phyloP scores from a whole-genome alignment of 768 basidiomycete species.

The Xerocomellus amylosporus region DNA sequence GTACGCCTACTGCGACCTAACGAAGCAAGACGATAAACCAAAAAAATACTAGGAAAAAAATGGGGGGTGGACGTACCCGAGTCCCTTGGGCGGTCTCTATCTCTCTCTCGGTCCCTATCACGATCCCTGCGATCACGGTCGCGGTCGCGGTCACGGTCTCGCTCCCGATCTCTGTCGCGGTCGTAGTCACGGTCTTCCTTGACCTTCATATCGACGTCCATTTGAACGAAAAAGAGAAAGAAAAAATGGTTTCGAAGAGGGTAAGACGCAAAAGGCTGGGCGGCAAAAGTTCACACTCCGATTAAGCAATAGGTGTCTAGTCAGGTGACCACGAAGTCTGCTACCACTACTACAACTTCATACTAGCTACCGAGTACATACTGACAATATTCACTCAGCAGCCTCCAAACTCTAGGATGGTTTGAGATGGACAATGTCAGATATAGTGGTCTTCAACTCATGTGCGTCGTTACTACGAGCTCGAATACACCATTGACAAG shows the following conservation, averaged over 20 bases:
- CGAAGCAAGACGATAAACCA: neutral
- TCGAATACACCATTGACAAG: neutral
- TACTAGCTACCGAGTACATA: no score
- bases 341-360: no score
- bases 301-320: slow-evolving; percentile 2
- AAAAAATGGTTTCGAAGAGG: slow-evolving; percentile 5
- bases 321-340: slow-evolving; percentile 19
- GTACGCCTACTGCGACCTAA: slow-evolving; percentile 46
- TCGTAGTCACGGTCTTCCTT: slow-evolving; percentile 75
- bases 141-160: slow-evolving; percentile 37
- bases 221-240: slow-evolving; percentile 29
- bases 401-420: no score
- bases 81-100: slow-evolving; percentile 55
- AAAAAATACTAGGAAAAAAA: neutral
- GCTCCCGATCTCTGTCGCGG: slow-evolving; percentile 45
- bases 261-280: slow-evolving; percentile 12
- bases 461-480: neutral
- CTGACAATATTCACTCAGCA: neutral
- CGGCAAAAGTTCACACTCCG: slow-evolving; percentile 18
- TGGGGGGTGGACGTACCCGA: slow-evolving; percentile 41
- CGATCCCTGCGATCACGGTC: slow-evolving; percentile 44
- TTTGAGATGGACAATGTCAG: no score
- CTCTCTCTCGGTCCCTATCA: slow-evolving; percentile 42
- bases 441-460: neutral
- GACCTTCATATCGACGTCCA: slow-evolving; percentile 82